Conservation (phyloP, 441 rosid species). For the Erodium moschatum region DNA sequence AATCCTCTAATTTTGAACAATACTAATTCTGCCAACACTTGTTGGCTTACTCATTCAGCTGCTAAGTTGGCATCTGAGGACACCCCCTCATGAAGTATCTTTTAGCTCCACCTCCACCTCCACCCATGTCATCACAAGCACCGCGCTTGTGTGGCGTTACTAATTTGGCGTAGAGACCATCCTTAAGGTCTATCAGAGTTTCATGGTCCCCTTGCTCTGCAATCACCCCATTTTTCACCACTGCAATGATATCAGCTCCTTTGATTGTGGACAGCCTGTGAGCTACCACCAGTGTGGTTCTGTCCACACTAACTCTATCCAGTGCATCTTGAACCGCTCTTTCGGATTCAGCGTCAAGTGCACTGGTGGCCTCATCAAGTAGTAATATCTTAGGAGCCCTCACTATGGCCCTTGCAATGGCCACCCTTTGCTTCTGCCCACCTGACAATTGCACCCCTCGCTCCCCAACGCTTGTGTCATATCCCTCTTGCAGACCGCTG, state of each 20-base stretch:
- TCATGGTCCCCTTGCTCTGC: slow-evolving; percentile 66
- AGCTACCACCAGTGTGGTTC: slow-evolving; percentile 61
- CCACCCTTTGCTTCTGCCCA: slow-evolving; percentile 70
- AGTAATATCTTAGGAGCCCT: slow-evolving; percentile 51
- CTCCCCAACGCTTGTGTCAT: slow-evolving; percentile 57
- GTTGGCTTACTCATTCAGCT: not conserved
- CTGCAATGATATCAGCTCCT: slow-evolving; percentile 52
- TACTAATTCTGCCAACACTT: too few species aligned
- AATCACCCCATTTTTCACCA: slow-evolving; percentile 52
- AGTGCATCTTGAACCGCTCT: slow-evolving; percentile 59
- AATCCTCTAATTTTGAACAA: not conserved
- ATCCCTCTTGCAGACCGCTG: slow-evolving; percentile 62
- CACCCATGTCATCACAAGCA: slow-evolving; percentile 3
- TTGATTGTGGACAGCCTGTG: slow-evolving; percentile 53
- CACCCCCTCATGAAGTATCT: slow-evolving; percentile 7
- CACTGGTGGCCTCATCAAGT: slow-evolving; percentile 64
- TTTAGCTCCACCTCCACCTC: slow-evolving; percentile 5
- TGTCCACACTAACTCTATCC: slow-evolving; percentile 43
- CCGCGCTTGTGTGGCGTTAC: slow-evolving; percentile 34
- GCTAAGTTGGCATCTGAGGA: slow-evolving; percentile 1
- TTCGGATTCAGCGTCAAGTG: slow-evolving; percentile 62
- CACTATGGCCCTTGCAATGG: slow-evolving; percentile 60
- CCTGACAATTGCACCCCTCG: slow-evolving; percentile 66
- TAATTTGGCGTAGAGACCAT: slow-evolving; percentile 54
- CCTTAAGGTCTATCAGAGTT: slow-evolving; percentile 32